phyloP scores from a whole-genome alignment of 2,329 filamentous ascomycete species.

The Neofusicoccum parvum region DNA sequence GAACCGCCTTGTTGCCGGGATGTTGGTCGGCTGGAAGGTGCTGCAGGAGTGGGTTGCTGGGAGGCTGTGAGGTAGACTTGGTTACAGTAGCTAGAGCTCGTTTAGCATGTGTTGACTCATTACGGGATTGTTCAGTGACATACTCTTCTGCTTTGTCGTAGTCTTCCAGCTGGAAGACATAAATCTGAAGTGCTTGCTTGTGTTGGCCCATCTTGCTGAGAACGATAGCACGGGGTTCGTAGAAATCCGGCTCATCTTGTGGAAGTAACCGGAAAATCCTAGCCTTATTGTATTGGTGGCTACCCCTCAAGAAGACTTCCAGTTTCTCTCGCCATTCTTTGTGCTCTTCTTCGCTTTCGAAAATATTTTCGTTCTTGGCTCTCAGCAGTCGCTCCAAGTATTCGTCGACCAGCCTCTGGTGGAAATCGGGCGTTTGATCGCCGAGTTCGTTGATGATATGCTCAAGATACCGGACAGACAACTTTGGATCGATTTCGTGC shows the following conservation, averaged over 20 bases:
- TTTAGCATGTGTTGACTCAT: constrained; percentile 52
- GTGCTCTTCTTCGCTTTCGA: constrained; percentile 38
- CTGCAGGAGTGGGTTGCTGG: constrained; percentile 26
- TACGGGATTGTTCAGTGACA: not conserved
- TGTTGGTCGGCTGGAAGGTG: constrained; percentile 23
- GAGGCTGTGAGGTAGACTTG: constrained; percentile 64
- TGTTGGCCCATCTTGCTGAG: constrained; percentile 95
- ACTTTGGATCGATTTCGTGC: constrained; percentile 64
- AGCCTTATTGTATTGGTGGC: constrained; percentile 77
- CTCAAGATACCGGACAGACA: constrained; percentile 84
- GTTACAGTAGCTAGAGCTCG: constrained; percentile 68
- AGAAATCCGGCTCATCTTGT: constrained; percentile 77
- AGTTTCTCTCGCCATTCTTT: constrained; percentile 64
- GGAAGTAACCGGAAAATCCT: constrained; percentile 78
- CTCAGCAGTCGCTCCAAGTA: constrained; percentile 60
- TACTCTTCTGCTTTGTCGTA: constrained; percentile 91
- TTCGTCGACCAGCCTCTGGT: constrained; percentile 78
- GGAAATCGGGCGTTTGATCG: constrained; percentile 81
- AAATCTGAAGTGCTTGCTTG: constrained; percentile 94
- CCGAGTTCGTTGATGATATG: constrained; percentile 87
- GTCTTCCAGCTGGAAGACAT: constrained; percentile 90
- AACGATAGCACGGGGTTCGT: constrained; percentile 85
- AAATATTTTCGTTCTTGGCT: constrained; percentile 26
- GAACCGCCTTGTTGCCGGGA: constrained; percentile 26
- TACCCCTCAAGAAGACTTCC: constrained; percentile 73